Conservation (phyloP, 371 early-diverging fungal species). For the Smittium culicis region DNA sequence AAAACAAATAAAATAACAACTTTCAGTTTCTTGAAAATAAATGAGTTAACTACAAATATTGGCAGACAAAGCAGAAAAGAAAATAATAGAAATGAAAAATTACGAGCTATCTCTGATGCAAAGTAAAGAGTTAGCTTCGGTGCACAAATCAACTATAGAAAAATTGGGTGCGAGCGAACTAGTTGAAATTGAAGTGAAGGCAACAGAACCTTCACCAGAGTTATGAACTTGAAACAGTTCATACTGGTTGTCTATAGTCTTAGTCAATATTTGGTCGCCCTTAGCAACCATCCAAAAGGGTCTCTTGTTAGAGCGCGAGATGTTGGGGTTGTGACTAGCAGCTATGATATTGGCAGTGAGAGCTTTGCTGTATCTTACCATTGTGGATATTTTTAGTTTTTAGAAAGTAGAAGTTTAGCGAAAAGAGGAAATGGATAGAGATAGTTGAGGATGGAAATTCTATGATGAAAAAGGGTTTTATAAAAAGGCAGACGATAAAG, state of each 20-base stretch:
- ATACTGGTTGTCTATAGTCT: neutral
- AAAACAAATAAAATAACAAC: neutral
- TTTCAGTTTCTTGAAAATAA: no score
- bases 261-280: neutral
- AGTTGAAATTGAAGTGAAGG: neutral
- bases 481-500: no score
- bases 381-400: no score
- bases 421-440: no score
- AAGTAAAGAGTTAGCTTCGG: neutral
- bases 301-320: neutral
- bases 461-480: no score
- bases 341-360: neutral
- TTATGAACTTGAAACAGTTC: neutral
- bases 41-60: neutral
- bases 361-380: neutral
- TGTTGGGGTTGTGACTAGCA: neutral
- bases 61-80: no score
- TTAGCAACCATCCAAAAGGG: neutral
- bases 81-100: no score
- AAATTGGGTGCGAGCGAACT: neutral
- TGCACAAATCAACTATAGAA: neutral
- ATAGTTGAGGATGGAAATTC: no score
- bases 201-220: neutral
- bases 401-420: no score
- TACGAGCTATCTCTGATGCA: neutral